Evolutionary conservation across 139 green algal genomes (phyloP), one percentile per base, ranked within the genome.

Genomic region (Haematococcus sp.): DNA sequence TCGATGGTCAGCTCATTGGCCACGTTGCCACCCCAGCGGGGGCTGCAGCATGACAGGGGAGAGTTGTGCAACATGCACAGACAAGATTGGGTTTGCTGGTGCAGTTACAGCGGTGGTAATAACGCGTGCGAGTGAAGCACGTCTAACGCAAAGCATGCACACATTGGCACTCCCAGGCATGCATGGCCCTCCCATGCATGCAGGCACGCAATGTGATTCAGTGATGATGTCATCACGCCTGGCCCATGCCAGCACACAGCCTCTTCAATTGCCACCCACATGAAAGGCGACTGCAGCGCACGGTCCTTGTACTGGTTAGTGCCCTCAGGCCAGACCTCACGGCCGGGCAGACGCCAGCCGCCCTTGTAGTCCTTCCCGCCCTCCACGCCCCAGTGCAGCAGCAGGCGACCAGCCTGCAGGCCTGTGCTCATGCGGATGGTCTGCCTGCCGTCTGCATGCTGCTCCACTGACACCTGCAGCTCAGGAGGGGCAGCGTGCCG

Each of bases 381-480:
- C 73, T 93, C 86, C 27, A 98, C 86, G 17, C 94, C 94, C 94
- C 94, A 98, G 80, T 98, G 94, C 70, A 98, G 83, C 60, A 97
- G 65, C 54, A 97, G 79, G 4, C 76, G 61, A 17, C 81, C 84
- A 27, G 76, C 84, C 33, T 86, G 73, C 9, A 87, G 56, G 28
- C 77, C 66, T 30, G 81, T 83, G 3, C 66, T 68, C 3, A 85
- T 28, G 22, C 64, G 66, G 30, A 87, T 70, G 22, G 76, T 71
- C 44, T 87, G 81, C 17, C 72, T 73, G 17, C 64, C 73, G 22
- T n/a, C 31, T 1, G 72, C 72, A 0, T 31, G 55, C 11, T 71
- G 28, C 33, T 78, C 72, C 28, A 86, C 73, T 22, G 58, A 70
- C 0, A 81, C 58, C 81, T 86, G 76, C 44, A 64, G 40, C 40